Evolutionary conservation across 2,329 filamentous ascomycete species (phyloP), one percentile per base, ranked within the genome.

Genomic region (Calonectria multiphialidica): DNA sequence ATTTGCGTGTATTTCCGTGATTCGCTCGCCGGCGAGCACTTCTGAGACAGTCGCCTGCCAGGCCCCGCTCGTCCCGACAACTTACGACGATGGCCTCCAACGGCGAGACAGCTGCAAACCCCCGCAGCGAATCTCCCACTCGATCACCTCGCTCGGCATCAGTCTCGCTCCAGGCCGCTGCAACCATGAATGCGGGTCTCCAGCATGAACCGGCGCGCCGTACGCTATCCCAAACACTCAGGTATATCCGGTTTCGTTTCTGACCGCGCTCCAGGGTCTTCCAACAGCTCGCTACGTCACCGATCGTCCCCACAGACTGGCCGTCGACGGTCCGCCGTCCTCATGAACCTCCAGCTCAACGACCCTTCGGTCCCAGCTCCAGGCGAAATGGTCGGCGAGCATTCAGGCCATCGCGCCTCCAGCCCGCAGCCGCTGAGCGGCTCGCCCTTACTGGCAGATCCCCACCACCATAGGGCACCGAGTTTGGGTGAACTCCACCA

Each of bases 401-500:
- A 83, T 45, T 72, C 76, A 47, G 74, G 76, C 7, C 78, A 81
- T 73, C 77, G 76, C 18, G 68, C 75, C 30, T 71, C 76, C n/a
- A 88, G 87, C 76, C 86, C 87, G 49, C 86, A 86, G 70, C 84
- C 84, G n/a, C 74, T 88, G 5, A 82, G 88, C 71, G 79, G 85
- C 68, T 90, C 88, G 12, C 87, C 89, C 9, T 81, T 86, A 63
- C 79, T 84, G 66, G 81, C 80, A 40, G 90, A 92, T 76, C 89
- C 91, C 18, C 88, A 91, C 76, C 93, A 94, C 79, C 89, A 91
- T 75, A 88, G 93, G 61, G 85, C 92, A 0, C 93, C 93, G 2
- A 95, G 93, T 80, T 83, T 95, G 73, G 93, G 93, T 21, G 93
- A 95, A 82, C 89, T 95, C 49, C 93, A 95, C 77, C 93, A 95